phyloP scores from a whole-genome alignment of 164 flowering plant genomes.

The Santalum album region DNA sequence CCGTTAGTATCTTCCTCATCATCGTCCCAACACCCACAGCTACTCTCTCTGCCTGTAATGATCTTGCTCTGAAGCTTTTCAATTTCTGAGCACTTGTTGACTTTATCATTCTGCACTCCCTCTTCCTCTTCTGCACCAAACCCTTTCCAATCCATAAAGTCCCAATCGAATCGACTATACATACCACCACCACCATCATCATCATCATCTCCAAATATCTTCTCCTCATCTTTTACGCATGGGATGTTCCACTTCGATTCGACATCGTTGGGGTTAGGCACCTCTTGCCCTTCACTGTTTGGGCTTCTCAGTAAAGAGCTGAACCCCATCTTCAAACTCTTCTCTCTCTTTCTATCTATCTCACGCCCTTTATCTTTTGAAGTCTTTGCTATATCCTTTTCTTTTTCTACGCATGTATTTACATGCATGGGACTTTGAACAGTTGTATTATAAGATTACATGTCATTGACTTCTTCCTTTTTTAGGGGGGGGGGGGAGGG shows the following conservation, averaged over 20 bases:
- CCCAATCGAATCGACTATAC: slow-evolving; percentile 19
- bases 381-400: no score
- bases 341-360: slow-evolving; percentile 7
- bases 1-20: slow-evolving; percentile 18
- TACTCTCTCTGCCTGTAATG: no score
- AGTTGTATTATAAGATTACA: slow-evolving; percentile 1
- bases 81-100: no score
- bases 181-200: not conserved
- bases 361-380: not conserved
- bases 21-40: slow-evolving; percentile 26
- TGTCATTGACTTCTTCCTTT: not conserved
- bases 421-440: slow-evolving; percentile 11
- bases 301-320: slow-evolving; percentile 25
- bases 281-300: slow-evolving; percentile 33
- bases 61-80: no score
- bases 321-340: slow-evolving; percentile 11
- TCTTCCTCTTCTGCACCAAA: slow-evolving; percentile 5
- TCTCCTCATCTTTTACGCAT: slow-evolving; percentile 25
- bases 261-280: slow-evolving; percentile 4
- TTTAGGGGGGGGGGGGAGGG: not conserved
- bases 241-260: slow-evolving; percentile 21
- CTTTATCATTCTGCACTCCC: not conserved
- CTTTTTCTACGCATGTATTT: not conserved
- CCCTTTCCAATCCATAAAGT: slow-evolving; percentile 31
- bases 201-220: slow-evolving; percentile 1